Evolutionary conservation across 768 basidiomycete species (phyloP).

Genomic region (Pisolithus albus): DNA sequence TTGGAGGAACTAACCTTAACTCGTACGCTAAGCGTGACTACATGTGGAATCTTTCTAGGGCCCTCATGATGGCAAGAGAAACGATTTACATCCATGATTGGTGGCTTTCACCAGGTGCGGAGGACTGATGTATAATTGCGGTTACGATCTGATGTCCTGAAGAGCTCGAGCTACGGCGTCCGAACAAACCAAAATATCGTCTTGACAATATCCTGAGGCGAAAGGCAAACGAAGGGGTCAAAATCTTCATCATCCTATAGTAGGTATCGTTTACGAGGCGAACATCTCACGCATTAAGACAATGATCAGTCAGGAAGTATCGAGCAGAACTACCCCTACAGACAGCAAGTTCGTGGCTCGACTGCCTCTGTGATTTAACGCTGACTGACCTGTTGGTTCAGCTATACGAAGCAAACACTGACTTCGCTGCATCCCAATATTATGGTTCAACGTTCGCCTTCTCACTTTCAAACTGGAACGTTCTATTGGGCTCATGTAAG

Average conservation of each 20-base stretch:
- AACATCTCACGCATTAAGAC: slow-evolving; percentile 2
- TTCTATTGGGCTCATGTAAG: slow-evolving; percentile 98
- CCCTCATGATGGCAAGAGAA: slow-evolving; percentile 82
- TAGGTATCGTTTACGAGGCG: slow-evolving; percentile 30
- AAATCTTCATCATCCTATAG: slow-evolving; percentile 94
- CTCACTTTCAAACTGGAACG: slow-evolving; percentile 94
- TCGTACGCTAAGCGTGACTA: slow-evolving; percentile 70
- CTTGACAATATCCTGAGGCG: slow-evolving; percentile 79
- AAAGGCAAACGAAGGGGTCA: slow-evolving; percentile 93
- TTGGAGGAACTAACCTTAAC: neutral
- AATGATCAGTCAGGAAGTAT: slow-evolving; percentile 78
- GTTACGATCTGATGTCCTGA: slow-evolving; percentile 1
- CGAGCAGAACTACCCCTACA: slow-evolving; percentile 87
- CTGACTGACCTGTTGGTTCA: slow-evolving; percentile 22
- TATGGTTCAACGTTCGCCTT: slow-evolving; percentile 94
- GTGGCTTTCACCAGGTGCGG: slow-evolving; percentile 87
- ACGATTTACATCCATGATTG: slow-evolving; percentile 95
- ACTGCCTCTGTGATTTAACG: neutral
- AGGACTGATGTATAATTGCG: neutral
- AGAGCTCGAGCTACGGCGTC: slow-evolving; percentile 83
- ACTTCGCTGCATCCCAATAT: slow-evolving; percentile 83
- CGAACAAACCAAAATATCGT: slow-evolving; percentile 77
- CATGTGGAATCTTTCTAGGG: slow-evolving; percentile 94
- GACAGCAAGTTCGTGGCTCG: slow-evolving; percentile 69
- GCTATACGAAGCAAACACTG: slow-evolving; percentile 83